phyloP scores from a whole-genome alignment of 305 asterid genomes.

The Fraxinus xanthoxyloides region DNA sequence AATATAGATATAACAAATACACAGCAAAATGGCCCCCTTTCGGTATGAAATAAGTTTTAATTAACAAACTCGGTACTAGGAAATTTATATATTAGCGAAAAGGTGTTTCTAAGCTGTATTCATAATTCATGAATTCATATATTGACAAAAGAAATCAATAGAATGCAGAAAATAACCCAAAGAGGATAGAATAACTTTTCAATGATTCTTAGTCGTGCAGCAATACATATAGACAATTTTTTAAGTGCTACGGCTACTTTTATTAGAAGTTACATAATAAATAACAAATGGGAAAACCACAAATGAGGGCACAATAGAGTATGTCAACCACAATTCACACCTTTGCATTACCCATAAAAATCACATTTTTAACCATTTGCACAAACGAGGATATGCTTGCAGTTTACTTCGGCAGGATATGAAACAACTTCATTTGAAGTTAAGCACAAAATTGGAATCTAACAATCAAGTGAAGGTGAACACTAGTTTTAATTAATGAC shows the following conservation, averaged over 20 bases:
- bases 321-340: neutral
- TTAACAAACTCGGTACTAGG: neutral
- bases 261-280: neutral
- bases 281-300: neutral
- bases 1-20: too few relatives aligned
- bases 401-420: constrained; percentile 84
- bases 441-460: constrained; percentile 34
- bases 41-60: neutral
- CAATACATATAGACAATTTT: neutral
- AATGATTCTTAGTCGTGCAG: neutral
- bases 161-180: neutral
- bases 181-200: neutral
- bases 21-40: too few relatives aligned
- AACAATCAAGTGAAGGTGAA: constrained; percentile 41
- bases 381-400: constrained; percentile 48
- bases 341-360: neutral
- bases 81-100: neutral
- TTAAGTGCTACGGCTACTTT: neutral
- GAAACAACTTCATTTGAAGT: constrained; percentile 64
- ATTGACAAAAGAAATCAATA: neutral
- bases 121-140: neutral
- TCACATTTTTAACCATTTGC: neutral
- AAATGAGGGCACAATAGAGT: neutral
- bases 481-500: constrained; percentile 21
- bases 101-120: neutral